Evolutionary conservation across 1,139 yeast species (phyloP).

Genomic region (Nadsonia starkeyi-henricii): DNA sequence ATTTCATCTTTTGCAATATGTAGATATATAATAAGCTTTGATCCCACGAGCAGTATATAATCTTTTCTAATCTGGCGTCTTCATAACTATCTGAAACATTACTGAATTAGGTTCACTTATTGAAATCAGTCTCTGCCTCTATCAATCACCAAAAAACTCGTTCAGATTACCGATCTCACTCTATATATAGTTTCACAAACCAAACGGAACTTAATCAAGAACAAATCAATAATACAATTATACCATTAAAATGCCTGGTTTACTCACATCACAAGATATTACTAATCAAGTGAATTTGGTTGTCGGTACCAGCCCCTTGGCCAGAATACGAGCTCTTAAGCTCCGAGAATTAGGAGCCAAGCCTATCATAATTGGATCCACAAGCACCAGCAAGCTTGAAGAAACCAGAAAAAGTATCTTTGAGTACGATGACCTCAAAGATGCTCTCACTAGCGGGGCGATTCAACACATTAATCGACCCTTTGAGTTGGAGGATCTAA

Average conservation of each 20-base stretch:
- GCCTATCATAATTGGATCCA: slow-evolving; percentile 34
- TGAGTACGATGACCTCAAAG: not conserved
- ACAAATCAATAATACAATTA: too few relatives aligned
- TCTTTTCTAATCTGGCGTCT: not conserved
- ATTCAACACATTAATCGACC: slow-evolving; percentile 19
- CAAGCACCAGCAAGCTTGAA: not conserved
- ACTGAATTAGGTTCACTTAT: too few relatives aligned
- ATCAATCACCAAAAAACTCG: too few relatives aligned
- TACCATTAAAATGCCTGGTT: slow-evolving; percentile 13
- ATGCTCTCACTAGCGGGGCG: slow-evolving; percentile 1
- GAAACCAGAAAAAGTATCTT: not conserved
- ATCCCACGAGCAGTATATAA: slow-evolving; percentile 1
- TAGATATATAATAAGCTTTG: not conserved
- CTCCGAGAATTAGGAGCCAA: slow-evolving; percentile 44
- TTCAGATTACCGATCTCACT: too few relatives aligned
- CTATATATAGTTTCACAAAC: too few relatives aligned
- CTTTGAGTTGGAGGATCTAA: slow-evolving; percentile 33
- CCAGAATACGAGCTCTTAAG: slow-evolving; percentile 36
- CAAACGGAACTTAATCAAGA: too few relatives aligned
- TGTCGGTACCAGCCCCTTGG: slow-evolving; percentile 43
- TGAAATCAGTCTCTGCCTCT: too few relatives aligned
- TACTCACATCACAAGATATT: slow-evolving; percentile 40
- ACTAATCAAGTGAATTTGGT: slow-evolving; percentile 45
- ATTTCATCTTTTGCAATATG: not conserved
- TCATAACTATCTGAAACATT: too few relatives aligned